A percentile compares a stretch with the other conserved stretches of the same genome.
Evolutionary conservation across 1,284 basidiomycete species (phyloP).

Genomic region (Inonotus hispidus): DNA sequence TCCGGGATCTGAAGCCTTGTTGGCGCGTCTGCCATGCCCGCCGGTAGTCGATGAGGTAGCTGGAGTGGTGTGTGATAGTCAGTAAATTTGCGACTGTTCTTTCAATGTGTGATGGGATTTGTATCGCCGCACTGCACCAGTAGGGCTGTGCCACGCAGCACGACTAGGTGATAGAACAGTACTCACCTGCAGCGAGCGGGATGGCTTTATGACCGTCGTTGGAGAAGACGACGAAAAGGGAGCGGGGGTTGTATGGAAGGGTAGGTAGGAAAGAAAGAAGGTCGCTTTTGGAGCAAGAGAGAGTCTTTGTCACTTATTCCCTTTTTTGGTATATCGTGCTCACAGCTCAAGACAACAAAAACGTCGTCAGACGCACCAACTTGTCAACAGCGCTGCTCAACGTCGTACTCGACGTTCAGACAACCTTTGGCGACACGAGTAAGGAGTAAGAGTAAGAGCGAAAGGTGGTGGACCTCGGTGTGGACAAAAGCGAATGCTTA

Average conservation of each 20-base stretch:
- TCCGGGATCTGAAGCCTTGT: slow-evolving; percentile 42
- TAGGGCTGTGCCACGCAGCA: not conserved
- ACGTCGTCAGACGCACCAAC: slow-evolving; percentile 4
- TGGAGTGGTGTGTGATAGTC: not conserved
- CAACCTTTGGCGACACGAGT: not conserved
- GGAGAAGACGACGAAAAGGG: slow-evolving; percentile 3
- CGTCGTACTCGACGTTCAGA: not conserved
- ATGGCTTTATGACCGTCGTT: not conserved
- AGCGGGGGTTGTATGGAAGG: not conserved
- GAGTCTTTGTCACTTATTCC: not conserved
- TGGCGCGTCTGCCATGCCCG: slow-evolving; percentile 9
- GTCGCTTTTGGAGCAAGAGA: not conserved
- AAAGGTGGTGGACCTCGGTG: not conserved
- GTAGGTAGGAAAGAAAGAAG: not conserved
- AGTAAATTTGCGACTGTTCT: slow-evolving; percentile 1
- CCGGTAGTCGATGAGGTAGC: not conserved
- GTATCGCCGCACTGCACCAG: not conserved
- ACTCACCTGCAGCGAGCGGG: not conserved
- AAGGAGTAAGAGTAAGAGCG: not conserved
- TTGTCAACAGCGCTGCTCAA: not conserved
- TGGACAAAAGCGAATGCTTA: not conserved
- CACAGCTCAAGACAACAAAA: not conserved
- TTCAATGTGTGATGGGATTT: not conserved
- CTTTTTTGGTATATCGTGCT: not conserved
- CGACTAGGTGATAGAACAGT: not conserved